Base-by-base conservation (phyloP, 495 filamentous ascomycete genomes). In the Penicillium chermesinum region DNA sequence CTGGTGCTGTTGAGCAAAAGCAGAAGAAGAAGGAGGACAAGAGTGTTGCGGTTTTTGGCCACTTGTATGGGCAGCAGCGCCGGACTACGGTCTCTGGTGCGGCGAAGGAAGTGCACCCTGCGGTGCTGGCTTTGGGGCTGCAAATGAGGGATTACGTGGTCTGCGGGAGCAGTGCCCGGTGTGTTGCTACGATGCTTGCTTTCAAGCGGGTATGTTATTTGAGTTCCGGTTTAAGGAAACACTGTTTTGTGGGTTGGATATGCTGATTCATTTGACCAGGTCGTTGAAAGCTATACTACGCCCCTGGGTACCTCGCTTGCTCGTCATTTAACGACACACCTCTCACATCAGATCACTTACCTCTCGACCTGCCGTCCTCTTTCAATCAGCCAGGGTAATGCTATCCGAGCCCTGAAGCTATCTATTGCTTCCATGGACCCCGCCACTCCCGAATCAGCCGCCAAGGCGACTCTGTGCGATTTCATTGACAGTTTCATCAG, bases 291-390 rank as follows among this genome's bases (percentile, higher is more conserved):
- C 15, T 98, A 98, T 58, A 87, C 82, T 16, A 97, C 91, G 0
- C 93, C 94, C 12, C 69, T 81, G 16, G 83, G 83, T 13, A 89
- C 83, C 48, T 88, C 90, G 2, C 77, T 98, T 30, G 81, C 88
- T 14, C 86, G 93, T 12, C 89, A 98, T 71, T 80, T 98, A 54
- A 91, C 89, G 19, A 84, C 86, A n/a, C 89, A 96, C 57, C 78
- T 98, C 48, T 93, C 88, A 48, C 87, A 90, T 48, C 93, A 98
- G 69, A 95, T 98, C 52, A 88, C 89, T 50, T 95, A 91, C 60
- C 82, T 98, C 21, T 87, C 85, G 36, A 89, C 89, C 48, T 96
- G 89, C 60, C 85, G 93, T 5, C 89, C 93, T 9, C 86, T 97
- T 66, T 91, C 87, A 41, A 88, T 93, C 63, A 86, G 86, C 35